Percentiles rank a stretch among this genome's conserved stretches.
Evolutionary conservation across 2,329 filamentous ascomycete species (phyloP).

Genomic region (Aureobasidium sp.): DNA sequence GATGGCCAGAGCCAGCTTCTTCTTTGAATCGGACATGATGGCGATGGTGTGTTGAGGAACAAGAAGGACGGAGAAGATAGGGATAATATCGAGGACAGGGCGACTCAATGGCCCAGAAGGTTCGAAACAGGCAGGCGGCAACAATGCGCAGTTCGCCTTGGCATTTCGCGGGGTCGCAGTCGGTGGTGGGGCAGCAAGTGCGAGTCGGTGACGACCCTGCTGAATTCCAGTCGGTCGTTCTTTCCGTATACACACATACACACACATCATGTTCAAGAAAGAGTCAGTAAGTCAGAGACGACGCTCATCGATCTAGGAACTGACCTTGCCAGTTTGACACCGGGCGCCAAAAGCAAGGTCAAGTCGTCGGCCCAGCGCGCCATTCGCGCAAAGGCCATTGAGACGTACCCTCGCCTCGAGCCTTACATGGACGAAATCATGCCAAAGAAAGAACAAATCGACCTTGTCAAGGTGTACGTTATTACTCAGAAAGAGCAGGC

Average conservation of each 20-base stretch:
- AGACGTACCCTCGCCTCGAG: slow-evolving; percentile 77
- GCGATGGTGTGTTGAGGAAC: background rate
- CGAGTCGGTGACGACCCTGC: slow-evolving; percentile 7
- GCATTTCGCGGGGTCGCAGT: slow-evolving; percentile 15
- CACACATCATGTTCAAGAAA: slow-evolving; percentile 77
- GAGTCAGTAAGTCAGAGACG: slow-evolving; percentile 52
- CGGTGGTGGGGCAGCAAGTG: slow-evolving; percentile 16
- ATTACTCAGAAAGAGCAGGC: background rate
- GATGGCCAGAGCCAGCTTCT: slow-evolving; percentile 94
- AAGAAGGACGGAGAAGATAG: background rate
- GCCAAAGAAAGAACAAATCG: slow-evolving; percentile 87
- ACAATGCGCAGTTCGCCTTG: slow-evolving; percentile 9
- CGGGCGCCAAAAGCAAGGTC: slow-evolving; percentile 85
- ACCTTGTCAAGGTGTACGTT: slow-evolving; percentile 73
- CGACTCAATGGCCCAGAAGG: background rate
- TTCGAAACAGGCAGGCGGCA: slow-evolving; percentile 5
- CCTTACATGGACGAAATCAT: slow-evolving; percentile 89
- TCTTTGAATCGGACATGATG: slow-evolving; percentile 45
- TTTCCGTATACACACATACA: background rate
- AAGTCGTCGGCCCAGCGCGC: slow-evolving; percentile 91
- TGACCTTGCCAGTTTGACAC: slow-evolving; percentile 53
- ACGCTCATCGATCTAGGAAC: background rate
- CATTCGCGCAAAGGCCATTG: slow-evolving; percentile 73
- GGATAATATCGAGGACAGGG: background rate
- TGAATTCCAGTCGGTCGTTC: background rate